Percentiles rank a stretch among this genome's conserved stretches.
These are phyloP conservation scores for Hibiscus tridactylites DNA, from an alignment of 345 rosid genomes.

Conservation along the genomic window DNA sequence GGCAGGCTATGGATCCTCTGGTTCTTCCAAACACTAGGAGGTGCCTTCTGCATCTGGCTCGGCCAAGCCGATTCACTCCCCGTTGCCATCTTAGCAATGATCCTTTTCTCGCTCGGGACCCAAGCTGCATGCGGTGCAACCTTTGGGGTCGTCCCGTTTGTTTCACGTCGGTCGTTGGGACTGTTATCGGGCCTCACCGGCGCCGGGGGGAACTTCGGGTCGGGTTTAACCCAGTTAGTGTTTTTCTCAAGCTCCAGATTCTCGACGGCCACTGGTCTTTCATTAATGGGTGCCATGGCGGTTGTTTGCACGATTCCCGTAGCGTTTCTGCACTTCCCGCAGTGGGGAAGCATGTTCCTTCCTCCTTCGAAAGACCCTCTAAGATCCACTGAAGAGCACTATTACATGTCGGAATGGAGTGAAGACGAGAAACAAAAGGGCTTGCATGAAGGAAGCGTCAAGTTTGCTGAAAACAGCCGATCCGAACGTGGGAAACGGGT, in stretches of 20 bases:
- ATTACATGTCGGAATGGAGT: constrained; percentile 54
- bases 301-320: constrained; percentile 56
- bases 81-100: constrained; percentile 59
- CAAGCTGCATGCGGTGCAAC: constrained; percentile 91
- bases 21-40: constrained; percentile 71
- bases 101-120: constrained; percentile 63
- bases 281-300: constrained; percentile 64
- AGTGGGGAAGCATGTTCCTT: constrained; percentile 78
- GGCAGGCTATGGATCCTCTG: constrained; percentile 73
- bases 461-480: constrained; percentile 64
- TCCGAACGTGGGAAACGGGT: constrained; percentile 60
- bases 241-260: constrained; percentile 50
- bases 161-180: constrained; percentile 70
- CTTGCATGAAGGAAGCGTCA: constrained; percentile 54
- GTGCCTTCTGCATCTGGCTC: constrained; percentile 66
- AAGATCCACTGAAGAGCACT: constrained; percentile 47
- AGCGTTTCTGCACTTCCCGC: constrained; percentile 58
- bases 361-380: constrained; percentile 39
- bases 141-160: constrained; percentile 67
- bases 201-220: constrained; percentile 81
- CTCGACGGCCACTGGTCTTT: constrained; percentile 52
- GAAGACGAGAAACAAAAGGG: constrained; percentile 64
- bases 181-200: constrained; percentile 72
- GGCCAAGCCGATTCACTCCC: constrained; percentile 63
- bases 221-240: constrained; percentile 61